Evolutionary conservation across 2,329 filamentous ascomycete species (phyloP), one percentile per base, ranked within the genome.

Genomic region (Aspergillus unguis): DNA sequence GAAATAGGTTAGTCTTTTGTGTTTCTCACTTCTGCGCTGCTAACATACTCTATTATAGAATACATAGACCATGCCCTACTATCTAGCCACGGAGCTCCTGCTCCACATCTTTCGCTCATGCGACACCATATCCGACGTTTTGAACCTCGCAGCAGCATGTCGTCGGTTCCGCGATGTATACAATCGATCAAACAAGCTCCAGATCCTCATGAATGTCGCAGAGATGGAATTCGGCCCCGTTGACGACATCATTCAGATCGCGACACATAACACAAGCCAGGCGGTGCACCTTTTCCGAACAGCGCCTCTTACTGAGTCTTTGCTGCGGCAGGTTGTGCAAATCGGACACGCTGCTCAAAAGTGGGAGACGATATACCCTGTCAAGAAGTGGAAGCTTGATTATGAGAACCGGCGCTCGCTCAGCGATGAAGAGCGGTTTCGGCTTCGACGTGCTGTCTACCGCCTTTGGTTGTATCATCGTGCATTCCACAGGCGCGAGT

Each of bases 351-450:
- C 83, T 1, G 83, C 82, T 4, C 75, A 76, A 61, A 77, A 77
- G 59, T 85, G 81, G 78, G 79, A 80, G 61, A 73, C 75, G n/a
- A 75, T 85, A n/a, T 85, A 84, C 60, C 81, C 81, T 0, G 75
- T 80, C 63, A 83, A 83, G 67, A 84, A 83, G 64, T 85, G 83
- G 83, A 83, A 82, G 60, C 62, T 71, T 51, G 76, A 83, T 58
- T 84, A 74, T 56, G 77, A 79, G 51, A 71, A 77, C 51, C 77
- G 83, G 7, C 79, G 83, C 7, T 72, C 80, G 2, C 68, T 85
- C 44, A 77, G 73, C 1, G 54, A 58, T 33, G 55, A 70, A 2
- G 83, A 85, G 62, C 74, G 77, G 3, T 77, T 75, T 45, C 71
- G 71, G 5, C 62, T 85, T 8, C 76, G 82, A 8, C 75, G 81